These are phyloP conservation scores for Agrocybe pediades DNA, from an alignment of 768 basidiomycete species.

Conservation along the genomic window DNA sequence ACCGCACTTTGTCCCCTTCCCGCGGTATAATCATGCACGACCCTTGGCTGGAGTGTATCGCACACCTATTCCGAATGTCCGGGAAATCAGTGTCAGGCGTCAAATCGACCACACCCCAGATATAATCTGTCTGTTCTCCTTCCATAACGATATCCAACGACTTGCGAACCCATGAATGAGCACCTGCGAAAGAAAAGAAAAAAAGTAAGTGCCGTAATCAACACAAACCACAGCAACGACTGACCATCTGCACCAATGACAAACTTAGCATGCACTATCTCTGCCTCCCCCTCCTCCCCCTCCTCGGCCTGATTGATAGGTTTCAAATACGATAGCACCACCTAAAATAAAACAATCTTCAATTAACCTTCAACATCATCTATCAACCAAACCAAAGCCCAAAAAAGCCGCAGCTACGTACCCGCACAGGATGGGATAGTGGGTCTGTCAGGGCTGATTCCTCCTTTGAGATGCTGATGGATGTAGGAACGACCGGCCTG, in stretches of 20 bases:
- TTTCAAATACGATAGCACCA: conserved; percentile 45
- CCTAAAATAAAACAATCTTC: conserved; percentile 26
- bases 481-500: conserved; percentile 49
- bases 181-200: conserved; percentile 43
- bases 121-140: conserved; percentile 74
- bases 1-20: conserved; percentile 64
- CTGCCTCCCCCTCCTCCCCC: conserved; percentile 49
- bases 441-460: conserved; percentile 42
- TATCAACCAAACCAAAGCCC: background rate
- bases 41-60: conserved; percentile 69
- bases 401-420: background rate
- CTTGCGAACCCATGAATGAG: conserved; percentile 85
- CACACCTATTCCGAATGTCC: conserved; percentile 66
- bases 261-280: conserved; percentile 70
- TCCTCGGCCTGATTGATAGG: conserved; percentile 29
- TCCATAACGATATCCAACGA: conserved; percentile 66
- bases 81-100: conserved; percentile 76
- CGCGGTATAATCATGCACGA: conserved; percentile 78
- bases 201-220: background rate
- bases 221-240: conserved; percentile 8
- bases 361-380: background rate
- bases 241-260: conserved; percentile 77
- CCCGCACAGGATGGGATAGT: conserved; percentile 38
- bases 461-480: conserved; percentile 47
- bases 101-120: conserved; percentile 85